These are phyloP conservation scores for Eutypa lata DNA, from an alignment of 2,329 filamentous ascomycete species.

Conservation along the genomic window DNA sequence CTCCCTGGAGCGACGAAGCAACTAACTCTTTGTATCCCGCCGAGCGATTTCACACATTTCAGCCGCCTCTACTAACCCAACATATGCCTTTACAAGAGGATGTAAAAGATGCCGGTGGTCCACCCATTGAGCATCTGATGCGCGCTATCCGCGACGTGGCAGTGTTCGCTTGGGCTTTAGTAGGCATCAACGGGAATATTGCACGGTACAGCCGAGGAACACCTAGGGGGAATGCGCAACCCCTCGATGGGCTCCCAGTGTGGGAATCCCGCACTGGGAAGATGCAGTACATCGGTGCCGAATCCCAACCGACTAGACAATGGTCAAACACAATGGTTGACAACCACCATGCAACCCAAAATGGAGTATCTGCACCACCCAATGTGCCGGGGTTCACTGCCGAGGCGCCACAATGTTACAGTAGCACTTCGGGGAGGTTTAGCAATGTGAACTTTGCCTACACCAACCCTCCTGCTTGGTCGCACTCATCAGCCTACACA, in stretches of 20 bases:
- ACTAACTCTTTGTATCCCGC: conserved; percentile 46
- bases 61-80: conserved; percentile 39
- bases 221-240: conserved; percentile 61
- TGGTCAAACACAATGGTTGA: conserved; percentile 16
- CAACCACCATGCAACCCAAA: conserved; percentile 6
- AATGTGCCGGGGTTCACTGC: conserved; percentile 9
- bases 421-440: conserved; percentile 7
- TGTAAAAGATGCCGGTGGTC: conserved; percentile 47
- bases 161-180: conserved; percentile 82
- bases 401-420: conserved; percentile 13
- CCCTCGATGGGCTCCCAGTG: conserved; percentile 56
- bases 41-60: conserved; percentile 42
- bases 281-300: conserved; percentile 30
- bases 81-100: conserved; percentile 43
- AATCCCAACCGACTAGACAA: conserved; percentile 31
- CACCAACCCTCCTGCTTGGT: conserved; percentile 12
- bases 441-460: conserved; percentile 8
- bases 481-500: conserved; percentile 5
- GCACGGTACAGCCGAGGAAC: conserved; percentile 61
- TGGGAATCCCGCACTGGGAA: conserved; percentile 48
- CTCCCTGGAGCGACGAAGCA: conserved; percentile 73
- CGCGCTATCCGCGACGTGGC: conserved; percentile 77
- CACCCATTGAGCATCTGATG: conserved; percentile 65
- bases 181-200: conserved; percentile 75
- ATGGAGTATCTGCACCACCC: conserved; percentile 3